phyloP scores from a whole-genome alignment of 495 filamentous ascomycete genomes.

The Penicillium riverlandense region DNA sequence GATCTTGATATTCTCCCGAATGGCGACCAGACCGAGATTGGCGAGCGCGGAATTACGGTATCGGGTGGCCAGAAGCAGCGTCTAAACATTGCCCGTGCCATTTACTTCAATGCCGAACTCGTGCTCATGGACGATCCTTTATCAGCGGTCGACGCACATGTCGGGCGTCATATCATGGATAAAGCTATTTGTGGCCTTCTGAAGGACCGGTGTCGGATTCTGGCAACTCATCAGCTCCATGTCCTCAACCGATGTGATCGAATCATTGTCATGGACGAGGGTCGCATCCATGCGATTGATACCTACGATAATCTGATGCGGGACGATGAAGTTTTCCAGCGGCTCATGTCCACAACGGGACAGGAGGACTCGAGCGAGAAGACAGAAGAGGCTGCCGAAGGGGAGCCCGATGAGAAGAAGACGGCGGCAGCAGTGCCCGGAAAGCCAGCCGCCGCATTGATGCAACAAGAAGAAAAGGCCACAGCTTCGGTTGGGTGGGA shows the following conservation, averaged over 20 bases:
- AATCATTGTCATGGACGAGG: constrained; percentile 85
- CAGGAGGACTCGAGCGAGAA: constrained; percentile 57
- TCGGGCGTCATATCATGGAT: constrained; percentile 92
- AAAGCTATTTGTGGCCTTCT: constrained; percentile 87
- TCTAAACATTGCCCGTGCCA: constrained; percentile 72
- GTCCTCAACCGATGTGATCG: constrained; percentile 85
- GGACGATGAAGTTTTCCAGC: constrained; percentile 63
- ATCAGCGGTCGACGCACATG: constrained; percentile 78
- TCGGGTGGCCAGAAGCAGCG: constrained; percentile 64
- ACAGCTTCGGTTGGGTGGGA: constrained; percentile 75
- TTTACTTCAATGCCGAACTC: constrained; percentile 77
- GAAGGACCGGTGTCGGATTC: constrained; percentile 78
- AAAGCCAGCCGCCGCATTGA: constrained; percentile 58
- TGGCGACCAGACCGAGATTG: constrained; percentile 53
- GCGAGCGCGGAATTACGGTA: constrained; percentile 56
- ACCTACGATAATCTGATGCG: constrained; percentile 83
- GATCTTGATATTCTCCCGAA: constrained; percentile 50
- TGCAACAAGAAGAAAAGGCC: constrained; percentile 87
- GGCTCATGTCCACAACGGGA: constrained; percentile 76
- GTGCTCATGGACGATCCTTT: constrained; percentile 81
- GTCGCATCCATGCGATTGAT: constrained; percentile 73
- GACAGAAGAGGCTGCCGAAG: constrained; percentile 35
- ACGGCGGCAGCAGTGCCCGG: constrained; percentile 37
- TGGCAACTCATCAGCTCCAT: constrained; percentile 93
- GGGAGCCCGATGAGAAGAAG: constrained; percentile 41